Conservation (phyloP, 441 rosid genomes). For the Melastoma candidum region DNA sequence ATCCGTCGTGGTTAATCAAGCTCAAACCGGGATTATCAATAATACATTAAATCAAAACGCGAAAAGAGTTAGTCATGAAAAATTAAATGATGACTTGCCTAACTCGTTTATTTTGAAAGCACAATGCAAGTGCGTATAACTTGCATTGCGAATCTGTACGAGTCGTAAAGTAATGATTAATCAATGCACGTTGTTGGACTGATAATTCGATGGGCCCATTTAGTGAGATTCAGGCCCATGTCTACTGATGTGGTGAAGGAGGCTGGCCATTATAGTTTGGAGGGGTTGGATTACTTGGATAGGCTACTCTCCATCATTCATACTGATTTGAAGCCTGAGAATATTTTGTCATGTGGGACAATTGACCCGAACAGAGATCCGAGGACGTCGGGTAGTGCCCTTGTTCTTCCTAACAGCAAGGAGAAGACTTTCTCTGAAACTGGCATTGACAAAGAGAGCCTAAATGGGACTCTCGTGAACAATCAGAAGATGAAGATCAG, state of each 20-base stretch:
- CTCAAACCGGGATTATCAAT: too few relatives aligned
- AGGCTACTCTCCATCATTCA: conserved; percentile 17
- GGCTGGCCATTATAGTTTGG: conserved; percentile 8
- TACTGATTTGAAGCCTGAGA: conserved; percentile 18
- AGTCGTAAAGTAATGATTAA: too few relatives aligned
- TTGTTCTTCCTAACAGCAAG: conserved; percentile 5
- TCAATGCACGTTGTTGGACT: too few relatives aligned
- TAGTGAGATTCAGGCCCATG: too few relatives aligned
- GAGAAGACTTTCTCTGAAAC: conserved; percentile 9
- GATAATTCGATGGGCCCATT: too few relatives aligned
- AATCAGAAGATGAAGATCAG: conserved; percentile 15
- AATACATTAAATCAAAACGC: too few relatives aligned
- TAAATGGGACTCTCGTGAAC: conserved; percentile 9
- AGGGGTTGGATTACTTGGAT: conserved; percentile 17
- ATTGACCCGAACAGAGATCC: conserved; percentile 14
- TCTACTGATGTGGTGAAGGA: conserved; percentile 11
- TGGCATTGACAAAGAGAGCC: conserved; percentile 6
- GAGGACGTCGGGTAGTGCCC: conserved; percentile 7
- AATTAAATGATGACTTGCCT: too few relatives aligned
- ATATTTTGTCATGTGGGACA: conserved; percentile 11
- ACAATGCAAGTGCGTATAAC: too few relatives aligned
- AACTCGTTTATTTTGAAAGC: too few relatives aligned
- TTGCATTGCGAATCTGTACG: too few relatives aligned
- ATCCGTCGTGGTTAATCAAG: too few relatives aligned
- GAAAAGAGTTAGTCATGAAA: too few relatives aligned